Evolutionary conservation across 108 stramenopile species (phyloP).

Genomic region (Nannochloropsis gaditana): DNA sequence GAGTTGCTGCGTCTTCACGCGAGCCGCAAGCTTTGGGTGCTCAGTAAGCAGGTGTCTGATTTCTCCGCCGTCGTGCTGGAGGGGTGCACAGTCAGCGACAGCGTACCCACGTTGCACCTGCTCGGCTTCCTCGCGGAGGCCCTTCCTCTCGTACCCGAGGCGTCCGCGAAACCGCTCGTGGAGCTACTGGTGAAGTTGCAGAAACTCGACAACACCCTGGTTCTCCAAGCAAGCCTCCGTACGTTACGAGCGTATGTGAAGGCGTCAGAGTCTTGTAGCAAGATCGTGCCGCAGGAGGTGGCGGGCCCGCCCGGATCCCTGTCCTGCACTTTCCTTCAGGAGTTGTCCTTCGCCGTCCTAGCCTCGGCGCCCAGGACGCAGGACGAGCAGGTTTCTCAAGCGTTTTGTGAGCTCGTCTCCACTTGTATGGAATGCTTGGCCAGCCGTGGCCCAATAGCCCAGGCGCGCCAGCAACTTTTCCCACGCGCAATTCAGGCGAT

Average conservation of each 20-base stretch:
- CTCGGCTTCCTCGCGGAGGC: background rate
- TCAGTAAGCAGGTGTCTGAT: background rate
- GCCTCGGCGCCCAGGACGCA: background rate
- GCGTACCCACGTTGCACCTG: conserved; percentile 16
- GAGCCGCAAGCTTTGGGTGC: conserved; percentile 22
- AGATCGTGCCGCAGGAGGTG: background rate
- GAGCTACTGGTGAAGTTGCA: background rate
- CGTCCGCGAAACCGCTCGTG: background rate
- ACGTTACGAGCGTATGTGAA: background rate
- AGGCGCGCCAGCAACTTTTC: conserved; percentile 23
- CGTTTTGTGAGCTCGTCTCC: background rate
- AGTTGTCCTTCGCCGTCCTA: background rate
- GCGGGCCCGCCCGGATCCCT: background rate
- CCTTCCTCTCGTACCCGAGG: background rate
- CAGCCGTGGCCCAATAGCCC: background rate
- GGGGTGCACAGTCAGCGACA: background rate
- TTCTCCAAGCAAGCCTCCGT: background rate
- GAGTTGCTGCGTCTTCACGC: conserved; percentile 35
- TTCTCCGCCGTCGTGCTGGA: background rate
- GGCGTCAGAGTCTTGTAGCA: background rate
- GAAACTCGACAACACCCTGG: background rate
- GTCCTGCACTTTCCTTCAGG: background rate
- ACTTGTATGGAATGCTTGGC: background rate
- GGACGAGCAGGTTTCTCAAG: background rate
- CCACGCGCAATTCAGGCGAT: conserved; percentile 33